Percentiles rank a stretch among this genome's conserved stretches.
Evolutionary conservation across 192 early-diverging fungal genomes (phyloP).

Genomic region (Linnemannia zychae): DNA sequence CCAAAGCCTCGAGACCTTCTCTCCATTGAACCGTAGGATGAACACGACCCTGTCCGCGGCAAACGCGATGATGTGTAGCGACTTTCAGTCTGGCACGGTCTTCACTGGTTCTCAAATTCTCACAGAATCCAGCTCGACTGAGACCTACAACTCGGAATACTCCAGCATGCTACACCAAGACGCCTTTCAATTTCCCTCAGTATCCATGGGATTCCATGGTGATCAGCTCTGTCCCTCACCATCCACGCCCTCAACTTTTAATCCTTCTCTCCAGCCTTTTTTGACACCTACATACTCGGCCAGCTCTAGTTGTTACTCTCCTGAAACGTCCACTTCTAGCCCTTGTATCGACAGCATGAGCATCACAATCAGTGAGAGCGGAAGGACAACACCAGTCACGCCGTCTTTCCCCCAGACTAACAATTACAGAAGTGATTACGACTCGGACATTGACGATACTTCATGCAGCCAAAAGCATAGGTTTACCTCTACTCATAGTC

Average conservation of each 20-base stretch:
- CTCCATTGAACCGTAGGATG: not conserved
- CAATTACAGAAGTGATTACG: not conserved
- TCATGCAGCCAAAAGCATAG: not conserved
- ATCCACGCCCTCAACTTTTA: not conserved
- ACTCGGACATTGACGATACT: slow-evolving; percentile 13
- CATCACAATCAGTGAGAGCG: not conserved
- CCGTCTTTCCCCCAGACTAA: not conserved
- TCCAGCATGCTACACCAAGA: not conserved
- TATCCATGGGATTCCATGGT: not conserved
- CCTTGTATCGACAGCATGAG: slow-evolving; percentile 13
- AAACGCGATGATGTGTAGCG: not conserved
- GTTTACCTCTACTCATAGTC: not conserved
- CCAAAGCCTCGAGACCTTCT: slow-evolving; percentile 15
- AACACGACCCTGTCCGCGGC: not conserved
- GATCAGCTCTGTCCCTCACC: not conserved
- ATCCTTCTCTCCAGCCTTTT: not conserved
- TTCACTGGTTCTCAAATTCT: not conserved
- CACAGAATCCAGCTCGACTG: not conserved
- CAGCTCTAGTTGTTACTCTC: slow-evolving; percentile 11
- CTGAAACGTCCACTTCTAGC: slow-evolving; percentile 1
- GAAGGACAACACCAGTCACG: not conserved
- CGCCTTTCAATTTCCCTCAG: not conserved
- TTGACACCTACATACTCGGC: not conserved
- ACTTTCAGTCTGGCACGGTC: not conserved
- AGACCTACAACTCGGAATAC: not conserved